Evolutionary conservation across 495 filamentous ascomycete genomes (phyloP), one percentile per base, ranked within the genome.

Genomic region (Penicillium macrosclerotiorum): DNA sequence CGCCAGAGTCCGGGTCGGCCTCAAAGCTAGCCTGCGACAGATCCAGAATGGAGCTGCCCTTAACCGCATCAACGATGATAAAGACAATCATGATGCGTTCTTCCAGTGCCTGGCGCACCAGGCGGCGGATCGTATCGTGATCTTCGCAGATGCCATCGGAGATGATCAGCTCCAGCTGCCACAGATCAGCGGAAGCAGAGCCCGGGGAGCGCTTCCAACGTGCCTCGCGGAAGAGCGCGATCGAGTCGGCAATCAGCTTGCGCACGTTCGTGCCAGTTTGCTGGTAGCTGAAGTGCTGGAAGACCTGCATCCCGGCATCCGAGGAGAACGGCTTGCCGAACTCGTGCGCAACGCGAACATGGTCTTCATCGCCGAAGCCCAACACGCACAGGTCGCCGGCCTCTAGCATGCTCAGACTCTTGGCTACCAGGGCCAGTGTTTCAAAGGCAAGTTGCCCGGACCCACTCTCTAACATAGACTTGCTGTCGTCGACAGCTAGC

Each of bases 71-170:
- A 51, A 98, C 85, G 49, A 99, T 85, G 36, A 99, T 85, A 54
- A 97, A 99, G 0, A 99, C 90, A 40, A 97, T 84, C 93, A 99
- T 96, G 56, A 99, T 91, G 8, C 89, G 74, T 65, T 96, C 89
- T 64, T 96, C 92, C 53, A 88, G 82, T 3, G 93, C 91, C 56
- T 90, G 84, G 5, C 93, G 71, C 4, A 97, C 81, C 17, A 97
- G 76, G 14, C 89, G 77, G 8, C 82, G 74, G 44, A 99, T 85
- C 1, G 78, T 74, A n/a, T 86, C 89, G 62, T 96, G 92, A 31
- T 89, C 84, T 53, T 95, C 88, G 46, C 89, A 95, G 20, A 96
- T 80, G 16, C 94, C 94, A 56, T 99, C 94, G 1, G 86, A 91
- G 19, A 99, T 83, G 48, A 99, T 87, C 23, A 99, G 77, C 43